Base-by-base conservation (phyloP, 352 stramenopile species). In the Pythium aphanidermatum region DNA sequence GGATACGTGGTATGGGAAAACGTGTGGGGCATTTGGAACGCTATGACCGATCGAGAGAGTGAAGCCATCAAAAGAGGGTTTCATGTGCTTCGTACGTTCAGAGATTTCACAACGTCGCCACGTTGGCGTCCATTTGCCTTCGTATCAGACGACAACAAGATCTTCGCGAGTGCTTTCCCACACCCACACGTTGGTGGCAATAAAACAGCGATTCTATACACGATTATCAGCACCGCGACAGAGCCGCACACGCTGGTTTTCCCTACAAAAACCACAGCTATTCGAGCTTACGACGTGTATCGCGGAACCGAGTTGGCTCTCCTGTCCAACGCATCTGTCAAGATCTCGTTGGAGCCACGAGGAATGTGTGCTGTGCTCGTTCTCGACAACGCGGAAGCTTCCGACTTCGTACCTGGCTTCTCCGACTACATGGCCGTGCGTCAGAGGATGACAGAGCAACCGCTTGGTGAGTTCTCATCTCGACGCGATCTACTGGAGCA, bases 1-100 rank as follows among this genome's bases (percentile, higher is more conserved):
- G 81, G 83, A 4, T 93, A 91, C 54, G 83, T 92, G 17, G 55
- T 88, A 5, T 95, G 83, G 83, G 83, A 95, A 36, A 95, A 95
- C 47, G 78, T 95, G 14, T 95, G 83, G 83, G 79, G 83, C 13
- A 91, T 92, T 24, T 93, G 74, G 77, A 92, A 90, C 36, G 68
- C 60, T 9, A 84, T 92, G 61, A 91, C 81, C 0, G 53, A 65
- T 34, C 75, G 77, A 8, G 81, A 95, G 60, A 68, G 68, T 50
- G 68, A 85, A 48, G 74, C 58, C 5, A 43, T 60, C 28, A 83
- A 76, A 62, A 65, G 76, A 2, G 70, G 68, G 46, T 87, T 88
- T 31, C 41, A 66, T 8, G 81, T 90, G 41, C 43, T 91, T 34
- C 75, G 76, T 21, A 40, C 67, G 16, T 91, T 93, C 31, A 36